Conservation (phyloP, 768 basidiomycete species). For the Daedalea quercina region DNA sequence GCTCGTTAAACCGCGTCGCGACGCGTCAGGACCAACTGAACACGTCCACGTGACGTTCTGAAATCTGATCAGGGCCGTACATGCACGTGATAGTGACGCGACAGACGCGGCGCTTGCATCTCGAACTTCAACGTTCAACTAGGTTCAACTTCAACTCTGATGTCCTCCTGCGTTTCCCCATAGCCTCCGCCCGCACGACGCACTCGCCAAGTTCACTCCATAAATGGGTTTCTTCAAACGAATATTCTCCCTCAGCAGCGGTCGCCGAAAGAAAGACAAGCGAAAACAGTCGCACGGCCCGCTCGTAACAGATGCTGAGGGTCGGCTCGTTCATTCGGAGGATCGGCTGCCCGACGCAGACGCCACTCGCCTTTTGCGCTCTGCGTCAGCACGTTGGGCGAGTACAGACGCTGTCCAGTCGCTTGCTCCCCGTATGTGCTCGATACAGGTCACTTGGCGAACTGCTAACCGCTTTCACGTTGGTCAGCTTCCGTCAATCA, state of each 20-base stretch:
- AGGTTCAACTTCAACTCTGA: too few relatives aligned
- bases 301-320: conserved; percentile 20
- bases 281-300: conserved; percentile 8
- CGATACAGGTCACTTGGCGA: background rate
- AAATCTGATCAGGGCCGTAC: too few relatives aligned
- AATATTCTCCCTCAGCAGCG: conserved; percentile 62
- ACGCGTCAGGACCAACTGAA: background rate
- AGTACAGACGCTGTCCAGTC: conserved; percentile 51
- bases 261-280: conserved; percentile 42
- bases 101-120: too few relatives aligned
- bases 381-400: conserved; percentile 62
- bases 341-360: conserved; percentile 38
- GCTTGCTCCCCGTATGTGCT: conserved; percentile 63
- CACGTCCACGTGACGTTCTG: too few relatives aligned
- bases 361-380: conserved; percentile 51
- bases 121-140: too few relatives aligned
- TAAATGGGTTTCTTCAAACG: conserved; percentile 66
- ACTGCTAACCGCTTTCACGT: conserved; percentile 29
- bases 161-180: too few relatives aligned
- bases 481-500: conserved; percentile 2
- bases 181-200: too few relatives aligned
- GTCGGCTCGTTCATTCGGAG: conserved; percentile 12
- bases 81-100: too few relatives aligned
- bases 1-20: background rate
- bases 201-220: background rate